These are phyloP conservation scores for Phalaenopsis equestris DNA, from an alignment of 106 monocot species.

Conservation along the genomic window DNA sequence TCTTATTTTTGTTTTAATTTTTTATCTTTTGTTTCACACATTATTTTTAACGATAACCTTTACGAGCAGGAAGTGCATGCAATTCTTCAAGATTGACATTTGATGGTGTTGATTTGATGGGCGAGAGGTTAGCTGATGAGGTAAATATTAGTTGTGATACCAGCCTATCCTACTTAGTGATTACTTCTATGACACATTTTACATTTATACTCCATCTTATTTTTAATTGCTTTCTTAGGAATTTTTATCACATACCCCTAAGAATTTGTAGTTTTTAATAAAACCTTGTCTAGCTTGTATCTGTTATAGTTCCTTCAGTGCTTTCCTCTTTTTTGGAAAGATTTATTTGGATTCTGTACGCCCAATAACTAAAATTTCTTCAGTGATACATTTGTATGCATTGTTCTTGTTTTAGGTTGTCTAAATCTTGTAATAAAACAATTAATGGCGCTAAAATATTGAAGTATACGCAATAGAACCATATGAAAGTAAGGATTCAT, in stretches of 20 bases:
- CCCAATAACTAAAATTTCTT: no score
- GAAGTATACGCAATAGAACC: background rate
- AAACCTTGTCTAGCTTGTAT: no score
- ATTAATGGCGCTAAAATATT: background rate
- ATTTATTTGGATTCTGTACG: no score
- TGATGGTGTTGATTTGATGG: slow-evolving; percentile 94
- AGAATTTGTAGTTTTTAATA: background rate
- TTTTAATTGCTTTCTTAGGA: background rate
- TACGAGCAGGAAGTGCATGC: slow-evolving; percentile 68
- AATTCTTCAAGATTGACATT: slow-evolving; percentile 71
- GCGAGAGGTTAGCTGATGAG: slow-evolving; percentile 87
- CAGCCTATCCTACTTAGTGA: background rate
- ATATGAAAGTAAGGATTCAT: background rate
- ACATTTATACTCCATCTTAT: background rate
- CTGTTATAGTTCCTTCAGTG: no score
- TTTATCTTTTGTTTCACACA: background rate
- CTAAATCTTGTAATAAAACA: background rate
- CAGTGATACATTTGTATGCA: background rate
- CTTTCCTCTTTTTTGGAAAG: no score
- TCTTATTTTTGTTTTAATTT: background rate
- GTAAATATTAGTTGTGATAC: slow-evolving; percentile 20
- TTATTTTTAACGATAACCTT: slow-evolving; percentile 9
- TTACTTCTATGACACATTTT: background rate
- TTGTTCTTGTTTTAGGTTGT: background rate
- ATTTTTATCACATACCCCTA: background rate